Evolutionary conservation across 257 asterid species (phyloP).

Genomic region (Nicotiana undulata): DNA sequence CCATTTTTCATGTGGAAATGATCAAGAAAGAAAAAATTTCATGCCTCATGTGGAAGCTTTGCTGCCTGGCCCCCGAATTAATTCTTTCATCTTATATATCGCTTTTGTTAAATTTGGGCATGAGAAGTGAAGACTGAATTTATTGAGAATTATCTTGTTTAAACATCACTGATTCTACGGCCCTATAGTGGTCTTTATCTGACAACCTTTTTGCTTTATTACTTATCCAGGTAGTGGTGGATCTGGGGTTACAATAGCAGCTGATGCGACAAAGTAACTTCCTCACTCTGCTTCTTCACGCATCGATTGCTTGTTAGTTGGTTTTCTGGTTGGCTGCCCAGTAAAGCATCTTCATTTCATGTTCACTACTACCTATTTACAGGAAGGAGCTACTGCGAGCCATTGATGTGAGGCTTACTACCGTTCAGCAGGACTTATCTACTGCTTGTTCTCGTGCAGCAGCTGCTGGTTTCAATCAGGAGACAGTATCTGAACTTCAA

Average conservation of each 20-base stretch:
- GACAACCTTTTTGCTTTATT: background rate
- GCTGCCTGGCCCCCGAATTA: background rate
- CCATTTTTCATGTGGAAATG: background rate
- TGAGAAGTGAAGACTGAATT: background rate
- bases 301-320: background rate
- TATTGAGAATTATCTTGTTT: background rate
- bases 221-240: constrained; percentile 57
- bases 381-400: constrained; percentile 94
- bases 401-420: constrained; percentile 76
- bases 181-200: background rate
- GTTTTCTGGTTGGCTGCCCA: background rate
- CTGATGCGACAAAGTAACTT: constrained; percentile 84
- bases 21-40: no score
- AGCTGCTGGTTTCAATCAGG: constrained; percentile 73
- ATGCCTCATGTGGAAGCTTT: background rate
- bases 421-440: constrained; percentile 68
- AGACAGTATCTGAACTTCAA: constrained; percentile 67
- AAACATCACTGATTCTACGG: background rate
- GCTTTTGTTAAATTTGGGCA: background rate
- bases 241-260: constrained; percentile 47
- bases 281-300: constrained; percentile 5
- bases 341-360: constrained; percentile 9
- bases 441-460: constrained; percentile 75
- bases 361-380: constrained; percentile 14
- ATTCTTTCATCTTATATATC: background rate